Base-by-base conservation (phyloP, 306 rosid species). In the Lathyrus sativus region DNA sequence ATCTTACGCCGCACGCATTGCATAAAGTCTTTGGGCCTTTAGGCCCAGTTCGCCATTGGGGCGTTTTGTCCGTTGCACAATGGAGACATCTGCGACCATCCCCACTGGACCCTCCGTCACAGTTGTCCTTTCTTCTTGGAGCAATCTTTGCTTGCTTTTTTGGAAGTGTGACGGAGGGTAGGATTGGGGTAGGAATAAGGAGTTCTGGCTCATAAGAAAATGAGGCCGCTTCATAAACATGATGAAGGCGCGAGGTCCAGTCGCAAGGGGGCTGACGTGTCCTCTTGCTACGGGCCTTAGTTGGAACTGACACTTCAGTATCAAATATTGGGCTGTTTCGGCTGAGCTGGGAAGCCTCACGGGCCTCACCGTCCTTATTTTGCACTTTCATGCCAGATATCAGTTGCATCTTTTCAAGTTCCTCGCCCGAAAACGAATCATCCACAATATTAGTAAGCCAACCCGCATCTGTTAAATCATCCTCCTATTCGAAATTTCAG, bases 11-110 rank as follows among this genome's bases (percentile, higher is more conserved):
- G 0, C 95, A 90, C 0, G 96, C 96, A 1, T 89, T 89, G 46
- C 92, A 89, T 2, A 89, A 73, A 0, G 91, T 89, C 35, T 89
- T 89, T 0, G 96, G 96, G 8, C 96, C 96, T 80, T 78, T 67
- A 3, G 95, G 96, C n/a, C 96, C 96, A 0, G 91, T 87, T 41
- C 96, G 70, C 96, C 96, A 90, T 48, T 90, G 96, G 0, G 96
- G 95, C 3, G 96, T 91, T 78, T 84, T 85, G 56, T 91, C 96
- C 2, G 97, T 85, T 0, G 87, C 81, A 44, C 97, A 91, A 82
- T 91, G 97, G 72, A 79, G 71, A 55, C 97, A 91, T 67, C 59
- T 82, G 1, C 95, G 80, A 0, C 95, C 87, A 7, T 92, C 95
- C 0, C 78, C 74, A 0, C 78, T 61, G 1, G 54, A 48, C 4